These are phyloP conservation scores for Lipomyces orientalis DNA, from an alignment of 805 yeast genomes.

Conservation along the genomic window DNA sequence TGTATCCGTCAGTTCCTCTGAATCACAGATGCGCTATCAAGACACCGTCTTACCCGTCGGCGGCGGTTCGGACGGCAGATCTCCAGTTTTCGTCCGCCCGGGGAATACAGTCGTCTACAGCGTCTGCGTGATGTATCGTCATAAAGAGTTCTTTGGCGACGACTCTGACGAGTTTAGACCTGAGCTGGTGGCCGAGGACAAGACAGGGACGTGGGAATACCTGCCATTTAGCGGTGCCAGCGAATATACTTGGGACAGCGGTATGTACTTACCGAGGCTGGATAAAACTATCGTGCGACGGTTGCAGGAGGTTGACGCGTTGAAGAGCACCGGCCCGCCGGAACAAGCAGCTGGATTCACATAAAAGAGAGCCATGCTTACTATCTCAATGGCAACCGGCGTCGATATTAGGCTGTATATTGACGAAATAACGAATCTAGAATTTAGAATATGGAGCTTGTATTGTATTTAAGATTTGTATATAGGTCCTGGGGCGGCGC, in stretches of 20 bases:
- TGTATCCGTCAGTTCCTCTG: slow-evolving; percentile 59
- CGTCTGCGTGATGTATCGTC: slow-evolving; percentile 54
- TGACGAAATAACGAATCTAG: too few relatives aligned
- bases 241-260: slow-evolving; percentile 62
- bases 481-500: too few relatives aligned
- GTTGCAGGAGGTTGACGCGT: slow-evolving; percentile 43
- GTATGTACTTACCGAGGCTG: slow-evolving; percentile 59
- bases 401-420: slow-evolving; percentile 14
- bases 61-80: slow-evolving; percentile 52
- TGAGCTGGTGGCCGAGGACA: slow-evolving; percentile 54
- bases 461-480: too few relatives aligned
- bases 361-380: slow-evolving; percentile 16
- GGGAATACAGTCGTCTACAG: slow-evolving; percentile 52
- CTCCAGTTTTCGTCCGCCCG: slow-evolving; percentile 52
- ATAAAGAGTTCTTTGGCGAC: slow-evolving; percentile 50
- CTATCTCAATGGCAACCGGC: slow-evolving; percentile 20
- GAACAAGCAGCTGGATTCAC: slow-evolving; percentile 18
- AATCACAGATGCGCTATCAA: slow-evolving; percentile 55
- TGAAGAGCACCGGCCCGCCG: slow-evolving; percentile 27
- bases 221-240: slow-evolving; percentile 61
- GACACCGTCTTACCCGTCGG: slow-evolving; percentile 59
- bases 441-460: too few relatives aligned
- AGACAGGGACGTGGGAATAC: slow-evolving; percentile 54
- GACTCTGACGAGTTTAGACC: slow-evolving; percentile 54
- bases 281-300: slow-evolving; percentile 54